A percentile compares a stretch with the other conserved stretches of the same genome.
Conservation (phyloP, 805 yeast species). For the Yarrowia sp. region DNA sequence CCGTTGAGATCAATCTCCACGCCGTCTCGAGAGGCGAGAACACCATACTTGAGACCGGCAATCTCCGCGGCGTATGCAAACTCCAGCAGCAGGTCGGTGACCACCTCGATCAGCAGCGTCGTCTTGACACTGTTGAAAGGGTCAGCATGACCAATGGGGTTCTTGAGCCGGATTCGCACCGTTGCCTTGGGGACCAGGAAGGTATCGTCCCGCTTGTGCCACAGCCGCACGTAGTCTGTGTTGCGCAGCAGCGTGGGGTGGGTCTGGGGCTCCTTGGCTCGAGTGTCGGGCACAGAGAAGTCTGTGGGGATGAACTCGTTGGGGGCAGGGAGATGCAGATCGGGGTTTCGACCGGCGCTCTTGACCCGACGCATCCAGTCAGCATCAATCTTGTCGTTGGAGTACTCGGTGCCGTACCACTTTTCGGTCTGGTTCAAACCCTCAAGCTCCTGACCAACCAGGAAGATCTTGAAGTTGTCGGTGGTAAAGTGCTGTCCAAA, state of each 20-base stretch:
- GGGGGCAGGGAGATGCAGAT: constrained; percentile 68
- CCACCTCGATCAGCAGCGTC: constrained; percentile 68
- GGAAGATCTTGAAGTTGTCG: constrained; percentile 64
- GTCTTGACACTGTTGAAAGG: constrained; percentile 65
- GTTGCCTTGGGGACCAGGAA: constrained; percentile 88
- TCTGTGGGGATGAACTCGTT: constrained; percentile 84
- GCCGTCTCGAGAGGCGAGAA: constrained; percentile 72
- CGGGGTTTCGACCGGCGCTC: constrained; percentile 45
- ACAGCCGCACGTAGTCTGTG: constrained; percentile 62
- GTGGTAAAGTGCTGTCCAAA: constrained; percentile 60
- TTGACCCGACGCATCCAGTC: constrained; percentile 48
- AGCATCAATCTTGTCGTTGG: constrained; percentile 55
- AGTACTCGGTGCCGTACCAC: constrained; percentile 92
- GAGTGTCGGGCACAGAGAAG: constrained; percentile 64
- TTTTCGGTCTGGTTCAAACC: constrained; percentile 63
- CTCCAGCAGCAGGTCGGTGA: constrained; percentile 79
- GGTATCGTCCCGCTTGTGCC: constrained; percentile 91
- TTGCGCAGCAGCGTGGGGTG: constrained; percentile 69
- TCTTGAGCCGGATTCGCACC: constrained; percentile 66
- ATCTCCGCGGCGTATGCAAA: constrained; percentile 82
- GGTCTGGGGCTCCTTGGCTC: constrained; percentile 53
- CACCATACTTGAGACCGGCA: constrained; percentile 71
- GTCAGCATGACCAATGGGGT: constrained; percentile 66
- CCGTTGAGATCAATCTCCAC: constrained; percentile 73
- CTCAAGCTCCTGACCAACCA: constrained; percentile 61